A percentile compares a stretch with the other conserved stretches of the same genome.
Evolutionary conservation across 768 basidiomycete species (phyloP).

Genomic region (Dentipellis fragilis): DNA sequence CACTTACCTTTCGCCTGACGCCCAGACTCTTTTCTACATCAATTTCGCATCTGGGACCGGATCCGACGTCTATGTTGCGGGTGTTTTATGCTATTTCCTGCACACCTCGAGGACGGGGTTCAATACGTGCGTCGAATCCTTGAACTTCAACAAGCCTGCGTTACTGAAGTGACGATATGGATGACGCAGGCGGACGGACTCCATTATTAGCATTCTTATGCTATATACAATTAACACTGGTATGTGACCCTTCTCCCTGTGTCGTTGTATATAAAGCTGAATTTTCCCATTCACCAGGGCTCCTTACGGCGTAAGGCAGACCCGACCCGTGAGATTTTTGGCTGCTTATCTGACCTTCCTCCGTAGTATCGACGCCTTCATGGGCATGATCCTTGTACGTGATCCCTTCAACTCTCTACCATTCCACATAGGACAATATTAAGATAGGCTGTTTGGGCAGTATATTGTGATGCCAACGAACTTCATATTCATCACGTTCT

Average conservation of each 20-base stretch:
- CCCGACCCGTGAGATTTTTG: neutral
- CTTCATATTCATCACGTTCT: slow-evolving; percentile 45
- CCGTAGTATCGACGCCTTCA: slow-evolving; percentile 33
- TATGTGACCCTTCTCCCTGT: slow-evolving; percentile 14
- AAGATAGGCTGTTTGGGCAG: slow-evolving; percentile 4
- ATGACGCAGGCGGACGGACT: slow-evolving; percentile 33
- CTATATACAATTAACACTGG: slow-evolving; percentile 48
- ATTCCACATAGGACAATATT: neutral
- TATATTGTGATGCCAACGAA: slow-evolving; percentile 45
- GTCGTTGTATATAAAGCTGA: neutral
- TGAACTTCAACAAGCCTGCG: neutral
- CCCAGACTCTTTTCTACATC: slow-evolving; percentile 39
- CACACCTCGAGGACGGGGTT: slow-evolving; percentile 42
- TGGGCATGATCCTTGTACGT: slow-evolving; percentile 32
- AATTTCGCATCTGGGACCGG: slow-evolving; percentile 40
- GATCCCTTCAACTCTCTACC: too few species aligned
- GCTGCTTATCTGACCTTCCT: slow-evolving; percentile 1
- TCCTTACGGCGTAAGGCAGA: slow-evolving; percentile 25
- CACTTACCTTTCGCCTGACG: neutral
- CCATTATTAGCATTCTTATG: slow-evolving; percentile 37
- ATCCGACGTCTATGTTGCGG: slow-evolving; percentile 41
- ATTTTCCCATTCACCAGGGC: slow-evolving; percentile 24
- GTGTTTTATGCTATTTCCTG: slow-evolving; percentile 39
- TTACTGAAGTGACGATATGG: neutral
- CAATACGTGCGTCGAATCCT: slow-evolving; percentile 22